Evolutionary conservation across 2,329 filamentous ascomycete genomes (phyloP).

Genomic region (Aaosphaeria pasadenensis): DNA sequence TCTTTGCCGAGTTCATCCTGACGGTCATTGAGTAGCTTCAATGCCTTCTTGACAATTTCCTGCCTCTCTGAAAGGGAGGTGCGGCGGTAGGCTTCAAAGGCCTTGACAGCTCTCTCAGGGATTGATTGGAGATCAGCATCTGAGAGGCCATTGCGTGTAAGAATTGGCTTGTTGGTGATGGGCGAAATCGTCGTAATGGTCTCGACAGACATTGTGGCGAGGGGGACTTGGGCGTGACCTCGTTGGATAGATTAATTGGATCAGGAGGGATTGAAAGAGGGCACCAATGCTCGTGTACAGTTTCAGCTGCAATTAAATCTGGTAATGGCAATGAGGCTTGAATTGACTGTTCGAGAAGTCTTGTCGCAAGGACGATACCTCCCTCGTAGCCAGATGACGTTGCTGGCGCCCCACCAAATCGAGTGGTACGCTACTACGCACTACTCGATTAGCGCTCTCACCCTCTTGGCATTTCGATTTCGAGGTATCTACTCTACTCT

Average conservation of each 20-base stretch:
- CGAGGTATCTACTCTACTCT: no score
- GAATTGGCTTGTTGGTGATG: conserved; percentile 77
- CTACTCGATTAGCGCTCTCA: no score
- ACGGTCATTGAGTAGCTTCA: conserved; percentile 66
- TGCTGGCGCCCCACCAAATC: no score
- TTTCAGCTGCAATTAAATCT: conserved; percentile 12
- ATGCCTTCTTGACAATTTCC: conserved; percentile 74
- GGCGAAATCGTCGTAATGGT: conserved; percentile 80
- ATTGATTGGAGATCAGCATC: conserved; percentile 67
- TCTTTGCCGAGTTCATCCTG: conserved; percentile 81
- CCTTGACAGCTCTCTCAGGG: conserved; percentile 68
- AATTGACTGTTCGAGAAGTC: no score
- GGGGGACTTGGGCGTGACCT: conserved; percentile 7
- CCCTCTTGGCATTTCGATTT: no score
- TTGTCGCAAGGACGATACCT: no score
- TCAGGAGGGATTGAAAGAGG: conserved; percentile 8
- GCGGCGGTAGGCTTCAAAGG: conserved; percentile 74
- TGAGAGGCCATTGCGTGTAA: conserved; percentile 74
- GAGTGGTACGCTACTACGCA: no score
- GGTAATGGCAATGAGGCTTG: background rate
- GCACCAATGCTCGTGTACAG: conserved; percentile 4
- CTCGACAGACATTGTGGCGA: conserved; percentile 50
- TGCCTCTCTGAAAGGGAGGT: conserved; percentile 74
- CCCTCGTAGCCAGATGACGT: no score
- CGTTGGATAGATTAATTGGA: conserved; percentile 13